Percentiles rank a stretch among this genome's conserved stretches.
phyloP scores from a whole-genome alignment of 306 rosid genomes.

The Psophocarpus tetragonolobus region DNA sequence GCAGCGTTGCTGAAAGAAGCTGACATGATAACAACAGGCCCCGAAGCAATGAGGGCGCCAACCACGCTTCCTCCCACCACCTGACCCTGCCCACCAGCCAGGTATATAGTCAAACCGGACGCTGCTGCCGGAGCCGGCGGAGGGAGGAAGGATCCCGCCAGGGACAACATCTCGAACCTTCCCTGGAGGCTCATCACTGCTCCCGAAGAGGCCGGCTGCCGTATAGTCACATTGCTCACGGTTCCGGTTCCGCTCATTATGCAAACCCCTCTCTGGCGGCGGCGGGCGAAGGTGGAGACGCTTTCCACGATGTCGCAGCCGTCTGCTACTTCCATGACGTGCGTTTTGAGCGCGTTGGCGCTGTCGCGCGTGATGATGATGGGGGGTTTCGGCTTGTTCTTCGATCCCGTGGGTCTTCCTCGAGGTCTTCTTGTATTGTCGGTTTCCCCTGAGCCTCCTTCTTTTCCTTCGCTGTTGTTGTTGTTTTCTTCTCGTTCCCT shows the following conservation, averaged over 20 bases:
- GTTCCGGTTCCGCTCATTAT: slow-evolving; percentile 95
- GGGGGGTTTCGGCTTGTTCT: slow-evolving; percentile 95
- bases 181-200: slow-evolving; percentile 86
- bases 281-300: slow-evolving; percentile 77
- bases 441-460: slow-evolving; percentile 43
- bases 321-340: slow-evolving; percentile 90
- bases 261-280: slow-evolving; percentile 92
- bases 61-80: slow-evolving; percentile 95
- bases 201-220: slow-evolving; percentile 88
- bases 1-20: slow-evolving; percentile 99
- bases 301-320: slow-evolving; percentile 88
- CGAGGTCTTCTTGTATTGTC: slow-evolving; percentile 72
- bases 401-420: slow-evolving; percentile 94
- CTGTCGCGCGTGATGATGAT: slow-evolving; percentile 96
- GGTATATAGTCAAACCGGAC: slow-evolving; percentile 75
- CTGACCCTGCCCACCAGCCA: slow-evolving; percentile 94
- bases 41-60: slow-evolving; percentile 74
- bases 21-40: slow-evolving; percentile 91
- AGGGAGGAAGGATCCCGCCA: slow-evolving; percentile 80
- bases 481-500: slow-evolving; percentile 60
- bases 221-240: slow-evolving; percentile 78
- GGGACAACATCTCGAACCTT: slow-evolving; percentile 85
- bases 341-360: slow-evolving; percentile 89
- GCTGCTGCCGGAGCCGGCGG: slow-evolving; percentile 95
- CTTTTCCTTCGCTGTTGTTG: slow-evolving; percentile 42